A percentile compares a stretch with the other conserved stretches of the same genome.
phyloP scores from a whole-genome alignment of 805 yeast genomes.

The Starmerella vitae region DNA sequence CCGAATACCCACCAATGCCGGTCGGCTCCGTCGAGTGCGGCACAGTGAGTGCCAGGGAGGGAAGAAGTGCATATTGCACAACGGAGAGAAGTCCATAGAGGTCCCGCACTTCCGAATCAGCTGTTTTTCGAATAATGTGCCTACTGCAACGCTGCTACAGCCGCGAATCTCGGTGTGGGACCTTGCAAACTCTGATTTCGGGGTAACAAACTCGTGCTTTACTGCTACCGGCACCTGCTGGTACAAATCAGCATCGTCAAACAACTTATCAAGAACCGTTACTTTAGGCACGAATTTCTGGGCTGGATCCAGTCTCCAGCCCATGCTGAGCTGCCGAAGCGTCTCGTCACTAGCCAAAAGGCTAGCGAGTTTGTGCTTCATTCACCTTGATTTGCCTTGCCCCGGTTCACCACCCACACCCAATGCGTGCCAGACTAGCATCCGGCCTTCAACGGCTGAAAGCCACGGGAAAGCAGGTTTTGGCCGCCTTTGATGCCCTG shows the following conservation, averaged over 20 bases:
- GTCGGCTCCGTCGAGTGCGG: constrained; percentile 19
- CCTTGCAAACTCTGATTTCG: constrained; percentile 5
- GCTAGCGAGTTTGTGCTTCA: not conserved
- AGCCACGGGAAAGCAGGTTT: not conserved
- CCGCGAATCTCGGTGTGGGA: constrained; percentile 10
- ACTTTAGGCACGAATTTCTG: constrained; percentile 6
- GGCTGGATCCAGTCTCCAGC: constrained; percentile 9
- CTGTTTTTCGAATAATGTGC: constrained; percentile 3
- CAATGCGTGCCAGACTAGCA: no score
- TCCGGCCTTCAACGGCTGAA: no score
- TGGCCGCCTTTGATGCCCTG: constrained; percentile 16
- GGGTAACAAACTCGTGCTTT: constrained; percentile 8
- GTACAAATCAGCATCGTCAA: constrained; percentile 12
- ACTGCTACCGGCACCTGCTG: not conserved
- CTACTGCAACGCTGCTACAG: constrained; percentile 2
- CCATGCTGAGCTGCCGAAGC: constrained; percentile 12
- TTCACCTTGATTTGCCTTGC: no score
- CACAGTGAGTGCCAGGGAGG: constrained; percentile 23
- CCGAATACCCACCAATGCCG: constrained; percentile 13
- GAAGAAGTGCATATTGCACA: constrained; percentile 7
- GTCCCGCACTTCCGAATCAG: constrained; percentile 3
- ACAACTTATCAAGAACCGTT: constrained; percentile 12
- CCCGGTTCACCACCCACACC: no score
- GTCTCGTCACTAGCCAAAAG: constrained; percentile 9
- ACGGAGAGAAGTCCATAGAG: not conserved